Evolutionary conservation across 2,329 filamentous ascomycete species (phyloP).

Genomic region (Aspergillus novofumigatus): DNA sequence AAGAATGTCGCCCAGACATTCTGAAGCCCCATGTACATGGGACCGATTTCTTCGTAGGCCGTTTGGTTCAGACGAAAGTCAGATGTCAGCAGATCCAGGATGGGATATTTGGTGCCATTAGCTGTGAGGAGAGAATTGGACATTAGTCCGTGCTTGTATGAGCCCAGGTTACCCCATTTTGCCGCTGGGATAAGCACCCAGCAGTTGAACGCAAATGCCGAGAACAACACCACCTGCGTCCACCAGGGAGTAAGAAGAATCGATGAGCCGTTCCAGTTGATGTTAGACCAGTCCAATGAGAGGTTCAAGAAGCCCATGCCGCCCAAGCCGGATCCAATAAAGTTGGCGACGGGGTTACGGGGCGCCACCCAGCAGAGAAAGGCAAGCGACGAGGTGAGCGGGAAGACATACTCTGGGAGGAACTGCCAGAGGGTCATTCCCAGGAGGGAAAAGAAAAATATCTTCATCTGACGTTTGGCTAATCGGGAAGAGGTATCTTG

Average conservation of each 20-base stretch:
- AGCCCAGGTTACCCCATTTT: conserved; percentile 54
- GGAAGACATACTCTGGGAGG: conserved; percentile 58
- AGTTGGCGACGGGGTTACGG: conserved; percentile 55
- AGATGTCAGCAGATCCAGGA: conserved; percentile 40
- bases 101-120: conserved; percentile 47
- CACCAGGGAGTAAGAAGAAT: conserved; percentile 54
- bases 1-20: conserved; percentile 58
- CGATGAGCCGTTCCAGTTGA: conserved; percentile 48
- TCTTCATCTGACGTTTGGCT: conserved; percentile 51
- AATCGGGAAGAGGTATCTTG: conserved; percentile 47
- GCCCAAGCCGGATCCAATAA: conserved; percentile 57
- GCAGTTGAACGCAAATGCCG: conserved; percentile 53
- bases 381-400: conserved; percentile 56
- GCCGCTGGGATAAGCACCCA: conserved; percentile 58
- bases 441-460: conserved; percentile 53
- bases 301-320: conserved; percentile 61
- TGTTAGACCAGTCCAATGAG: conserved; percentile 58
- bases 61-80: conserved; percentile 48
- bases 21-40: conserved; percentile 56
- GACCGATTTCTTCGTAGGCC: conserved; percentile 46
- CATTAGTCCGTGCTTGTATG: conserved; percentile 54
- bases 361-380: conserved; percentile 63
- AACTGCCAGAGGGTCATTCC: conserved; percentile 60
- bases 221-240: conserved; percentile 57
- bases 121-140: conserved; percentile 53